These are phyloP conservation scores for Trichothecium sympodiale DNA, from an alignment of 2,329 filamentous ascomycete genomes.

Conservation along the genomic window DNA sequence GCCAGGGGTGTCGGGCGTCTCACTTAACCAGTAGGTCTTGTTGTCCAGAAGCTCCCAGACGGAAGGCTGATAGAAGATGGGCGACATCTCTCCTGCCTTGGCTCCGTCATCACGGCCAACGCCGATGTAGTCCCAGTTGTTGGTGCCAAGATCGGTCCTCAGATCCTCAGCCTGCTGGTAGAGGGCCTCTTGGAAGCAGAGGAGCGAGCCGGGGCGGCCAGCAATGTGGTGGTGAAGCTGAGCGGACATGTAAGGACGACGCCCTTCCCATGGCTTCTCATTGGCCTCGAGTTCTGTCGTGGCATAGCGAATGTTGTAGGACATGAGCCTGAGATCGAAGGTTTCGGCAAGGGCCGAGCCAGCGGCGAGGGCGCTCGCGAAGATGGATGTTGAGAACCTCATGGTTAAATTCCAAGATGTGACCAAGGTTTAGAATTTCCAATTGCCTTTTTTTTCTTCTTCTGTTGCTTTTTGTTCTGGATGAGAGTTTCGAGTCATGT, in stretches of 20 bases:
- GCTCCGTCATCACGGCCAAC: constrained; percentile 49
- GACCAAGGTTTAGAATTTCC: not conserved
- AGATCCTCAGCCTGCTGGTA: constrained; percentile 48
- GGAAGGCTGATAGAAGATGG: constrained; percentile 50
- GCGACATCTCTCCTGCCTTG: constrained; percentile 53
- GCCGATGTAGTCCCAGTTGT: constrained; percentile 40
- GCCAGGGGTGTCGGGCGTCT: constrained; percentile 42
- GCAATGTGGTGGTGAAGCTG: constrained; percentile 40
- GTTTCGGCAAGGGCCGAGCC: constrained; percentile 8
- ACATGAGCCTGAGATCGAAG: constrained; percentile 39
- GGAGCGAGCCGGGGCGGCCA: constrained; percentile 33
- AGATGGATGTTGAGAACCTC: constrained; percentile 8
- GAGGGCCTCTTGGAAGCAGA: constrained; percentile 59
- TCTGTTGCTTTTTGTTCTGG: too few relatives aligned
- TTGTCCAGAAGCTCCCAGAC: constrained; percentile 40
- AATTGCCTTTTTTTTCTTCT: too few relatives aligned
- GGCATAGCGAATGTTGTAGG: constrained; percentile 55
- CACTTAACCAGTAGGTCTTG: constrained; percentile 50
- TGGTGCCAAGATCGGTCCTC: constrained; percentile 24
- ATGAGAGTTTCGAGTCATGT: too few relatives aligned
- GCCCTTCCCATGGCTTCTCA: constrained; percentile 45
- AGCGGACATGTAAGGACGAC: constrained; percentile 38
- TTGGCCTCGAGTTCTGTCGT: constrained; percentile 17
- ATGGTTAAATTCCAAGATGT: constrained; percentile 6
- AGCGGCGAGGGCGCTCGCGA: constrained; percentile 6